These are phyloP conservation scores for Ceratocystiopsis sp. DNA, from an alignment of 2,329 filamentous ascomycete species.

Conservation along the genomic window DNA sequence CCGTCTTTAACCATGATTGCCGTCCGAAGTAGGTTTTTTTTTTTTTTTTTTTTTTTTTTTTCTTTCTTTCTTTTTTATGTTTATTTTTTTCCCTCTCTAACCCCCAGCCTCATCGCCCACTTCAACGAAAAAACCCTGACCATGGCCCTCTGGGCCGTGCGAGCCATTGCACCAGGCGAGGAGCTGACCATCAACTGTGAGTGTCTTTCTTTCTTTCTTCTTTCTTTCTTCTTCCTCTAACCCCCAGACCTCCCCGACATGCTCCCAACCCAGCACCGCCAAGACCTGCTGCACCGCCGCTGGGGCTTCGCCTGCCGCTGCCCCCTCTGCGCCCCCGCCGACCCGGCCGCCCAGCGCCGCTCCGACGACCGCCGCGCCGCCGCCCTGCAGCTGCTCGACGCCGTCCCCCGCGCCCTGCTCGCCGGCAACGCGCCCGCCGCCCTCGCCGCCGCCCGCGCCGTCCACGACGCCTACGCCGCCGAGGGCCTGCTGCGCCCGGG, in stretches of 20 bases:
- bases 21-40: conserved; percentile 8
- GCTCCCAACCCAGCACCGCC: conserved; percentile 10
- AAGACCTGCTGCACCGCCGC: conserved; percentile 6
- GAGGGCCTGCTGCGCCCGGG: conserved; percentile 2
- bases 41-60: no score
- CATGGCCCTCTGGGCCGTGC: conserved; percentile 11
- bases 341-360: conserved; percentile 1
- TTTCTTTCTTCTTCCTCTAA: background rate
- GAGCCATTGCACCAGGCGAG: conserved; percentile 13
- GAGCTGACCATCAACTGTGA: conserved; percentile 17
- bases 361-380: conserved; percentile 13
- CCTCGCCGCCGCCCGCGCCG: conserved; percentile 10
- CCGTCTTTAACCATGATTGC: conserved; percentile 15
- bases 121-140: conserved; percentile 11
- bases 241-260: conserved; percentile 8
- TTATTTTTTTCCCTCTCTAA: background rate
- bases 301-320: conserved; percentile 16
- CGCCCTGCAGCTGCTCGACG: background rate
- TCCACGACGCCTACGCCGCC: background rate
- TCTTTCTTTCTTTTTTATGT: background rate
- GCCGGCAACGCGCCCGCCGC: background rate
- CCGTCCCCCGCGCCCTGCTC: background rate
- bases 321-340: conserved; percentile 8
- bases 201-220: background rate
- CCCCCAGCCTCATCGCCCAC: conserved; percentile 10